These are phyloP conservation scores for Nigrospora osmanthi DNA, from an alignment of 2,329 filamentous ascomycete genomes.

Conservation along the genomic window DNA sequence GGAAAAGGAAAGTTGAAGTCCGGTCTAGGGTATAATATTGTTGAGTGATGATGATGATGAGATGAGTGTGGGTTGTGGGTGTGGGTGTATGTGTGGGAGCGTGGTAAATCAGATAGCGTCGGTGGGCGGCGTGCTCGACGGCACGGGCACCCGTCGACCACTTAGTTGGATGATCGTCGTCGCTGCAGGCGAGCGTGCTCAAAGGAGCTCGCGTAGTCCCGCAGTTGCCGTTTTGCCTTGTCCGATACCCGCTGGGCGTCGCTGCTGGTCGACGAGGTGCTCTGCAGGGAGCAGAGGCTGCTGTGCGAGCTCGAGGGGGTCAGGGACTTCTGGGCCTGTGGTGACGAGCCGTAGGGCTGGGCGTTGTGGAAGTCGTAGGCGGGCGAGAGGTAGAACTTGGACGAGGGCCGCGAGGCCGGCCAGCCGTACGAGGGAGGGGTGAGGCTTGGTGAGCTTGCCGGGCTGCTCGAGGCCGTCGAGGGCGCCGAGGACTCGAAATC, in stretches of 20 bases:
- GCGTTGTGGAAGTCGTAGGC: conserved; percentile 67
- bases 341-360: conserved; percentile 44
- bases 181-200: conserved; percentile 65
- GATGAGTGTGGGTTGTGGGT: too few species aligned
- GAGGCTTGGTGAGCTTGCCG: conserved; percentile 49
- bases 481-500: conserved; percentile 72
- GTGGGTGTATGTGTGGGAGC: too few species aligned
- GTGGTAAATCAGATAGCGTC: too few species aligned
- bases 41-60: conserved; percentile 9
- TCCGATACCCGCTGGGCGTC: conserved; percentile 58
- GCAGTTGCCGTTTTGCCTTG: conserved; percentile 70
- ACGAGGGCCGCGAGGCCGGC: conserved; percentile 27
- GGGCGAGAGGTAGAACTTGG: conserved; percentile 60
- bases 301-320: conserved; percentile 74
- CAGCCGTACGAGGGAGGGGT: conserved; percentile 43
- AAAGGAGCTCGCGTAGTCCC: conserved; percentile 81
- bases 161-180: conserved; percentile 33
- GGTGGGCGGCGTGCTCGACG: too few species aligned
- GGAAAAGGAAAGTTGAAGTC: conserved; percentile 11
- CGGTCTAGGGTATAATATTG: conserved; percentile 13
- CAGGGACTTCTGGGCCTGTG: conserved; percentile 39
- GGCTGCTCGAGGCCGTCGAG: conserved; percentile 43
- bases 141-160: too few species aligned
- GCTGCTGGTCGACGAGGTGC: conserved; percentile 44
- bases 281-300: conserved; percentile 74